Conservation (phyloP, 495 filamentous ascomycete genomes). For the Penicillium robsamsonii region DNA sequence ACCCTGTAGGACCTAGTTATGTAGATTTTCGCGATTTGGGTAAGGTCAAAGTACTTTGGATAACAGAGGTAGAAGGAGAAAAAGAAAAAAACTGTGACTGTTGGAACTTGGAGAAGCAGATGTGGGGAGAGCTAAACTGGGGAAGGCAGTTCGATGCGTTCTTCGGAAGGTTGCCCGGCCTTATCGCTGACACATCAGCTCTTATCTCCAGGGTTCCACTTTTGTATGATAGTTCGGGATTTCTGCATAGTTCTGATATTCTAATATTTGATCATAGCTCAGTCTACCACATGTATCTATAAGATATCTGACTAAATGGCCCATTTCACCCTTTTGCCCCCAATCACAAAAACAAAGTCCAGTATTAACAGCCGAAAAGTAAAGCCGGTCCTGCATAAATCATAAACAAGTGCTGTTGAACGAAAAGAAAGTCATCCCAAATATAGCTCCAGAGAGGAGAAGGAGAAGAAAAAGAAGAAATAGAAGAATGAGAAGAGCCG, state of each 20-base stretch:
- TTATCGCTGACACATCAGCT: conserved; percentile 10
- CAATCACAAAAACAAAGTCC: not conserved
- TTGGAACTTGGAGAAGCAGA: not conserved
- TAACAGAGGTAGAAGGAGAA: not conserved
- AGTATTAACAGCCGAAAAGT: not conserved
- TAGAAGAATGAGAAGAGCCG: not conserved
- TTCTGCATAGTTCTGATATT: not conserved
- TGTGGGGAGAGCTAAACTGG: conserved; percentile 23
- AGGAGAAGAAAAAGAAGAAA: conserved; percentile 7
- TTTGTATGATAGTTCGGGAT: not conserved
- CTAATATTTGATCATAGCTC: not conserved
- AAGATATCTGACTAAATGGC: not conserved
- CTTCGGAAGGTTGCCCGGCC: not conserved
- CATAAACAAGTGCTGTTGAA: not conserved
- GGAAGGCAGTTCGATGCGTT: conserved; percentile 24
- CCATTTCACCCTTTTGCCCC: not conserved
- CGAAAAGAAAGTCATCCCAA: not conserved
- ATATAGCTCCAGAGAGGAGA: not conserved
- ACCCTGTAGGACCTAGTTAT: not conserved
- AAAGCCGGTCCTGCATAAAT: not conserved
- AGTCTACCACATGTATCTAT: not conserved
- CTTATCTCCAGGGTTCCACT: conserved; percentile 1
- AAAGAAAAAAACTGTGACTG: conserved; percentile 8
- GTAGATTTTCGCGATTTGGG: not conserved
- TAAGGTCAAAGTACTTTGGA: not conserved